Conservation (phyloP, 176 grass and related monocot genomes). For the Musa itinerans region DNA sequence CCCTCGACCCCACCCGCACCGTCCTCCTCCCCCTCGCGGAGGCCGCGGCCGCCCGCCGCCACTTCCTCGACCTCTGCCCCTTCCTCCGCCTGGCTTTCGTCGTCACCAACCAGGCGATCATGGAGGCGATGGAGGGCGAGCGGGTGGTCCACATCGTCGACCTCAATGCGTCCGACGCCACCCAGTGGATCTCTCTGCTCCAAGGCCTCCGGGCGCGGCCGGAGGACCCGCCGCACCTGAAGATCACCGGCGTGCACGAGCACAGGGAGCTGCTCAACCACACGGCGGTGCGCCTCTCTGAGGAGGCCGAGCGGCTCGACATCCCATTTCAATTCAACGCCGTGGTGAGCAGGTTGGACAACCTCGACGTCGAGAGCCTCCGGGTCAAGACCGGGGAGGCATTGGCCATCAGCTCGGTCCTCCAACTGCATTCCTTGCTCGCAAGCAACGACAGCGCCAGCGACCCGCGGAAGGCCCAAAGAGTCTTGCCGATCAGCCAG, state of each 20-base stretch:
- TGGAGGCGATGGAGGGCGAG: constrained; percentile 83
- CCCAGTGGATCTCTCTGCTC: constrained; percentile 66
- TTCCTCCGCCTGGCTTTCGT: constrained; percentile 66
- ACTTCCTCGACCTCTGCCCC: constrained; percentile 81
- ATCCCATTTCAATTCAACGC: constrained; percentile 93
- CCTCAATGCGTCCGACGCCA: constrained; percentile 57
- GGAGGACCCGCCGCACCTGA: constrained; percentile 72
- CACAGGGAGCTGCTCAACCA: constrained; percentile 39
- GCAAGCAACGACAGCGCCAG: constrained; percentile 18
- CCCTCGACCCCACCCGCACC: constrained; percentile 32
- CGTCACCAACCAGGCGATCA: constrained; percentile 54
- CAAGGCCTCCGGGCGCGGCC: constrained; percentile 53
- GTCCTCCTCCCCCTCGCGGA: constrained; percentile 16
- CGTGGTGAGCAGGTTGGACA: constrained; percentile 34
- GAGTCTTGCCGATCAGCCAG: neutral
- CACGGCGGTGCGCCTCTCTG: constrained; percentile 46
- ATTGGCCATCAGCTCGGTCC: constrained; percentile 55
- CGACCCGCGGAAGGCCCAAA: neutral
- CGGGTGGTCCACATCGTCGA: constrained; percentile 80
- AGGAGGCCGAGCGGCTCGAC: constrained; percentile 78
- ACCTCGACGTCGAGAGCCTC: constrained; percentile 58
- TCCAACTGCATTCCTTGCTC: constrained; percentile 62
- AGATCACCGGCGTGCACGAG: constrained; percentile 59
- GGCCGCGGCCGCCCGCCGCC: constrained; percentile 30
- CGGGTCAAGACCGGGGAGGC: constrained; percentile 87